phyloP scores from a whole-genome alignment of 225 moss, liverwort and hornwort species.

The Physcomitrellopsis africana region DNA sequence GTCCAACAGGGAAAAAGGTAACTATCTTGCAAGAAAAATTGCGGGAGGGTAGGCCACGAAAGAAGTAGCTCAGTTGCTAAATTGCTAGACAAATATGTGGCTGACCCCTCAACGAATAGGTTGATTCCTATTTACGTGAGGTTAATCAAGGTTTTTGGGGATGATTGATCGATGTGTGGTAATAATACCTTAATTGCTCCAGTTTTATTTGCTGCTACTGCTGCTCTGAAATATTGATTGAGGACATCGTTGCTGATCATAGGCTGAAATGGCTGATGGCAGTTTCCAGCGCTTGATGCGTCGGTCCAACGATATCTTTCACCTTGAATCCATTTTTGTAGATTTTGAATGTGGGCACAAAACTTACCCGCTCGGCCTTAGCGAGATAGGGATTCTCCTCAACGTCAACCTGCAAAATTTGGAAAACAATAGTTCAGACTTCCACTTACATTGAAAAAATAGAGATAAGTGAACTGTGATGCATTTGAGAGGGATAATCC shows the following conservation, averaged over 20 bases:
- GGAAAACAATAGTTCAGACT: neutral
- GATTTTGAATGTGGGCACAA: constrained; percentile 94
- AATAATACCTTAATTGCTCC: constrained; percentile 24
- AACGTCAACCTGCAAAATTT: constrained; percentile 74
- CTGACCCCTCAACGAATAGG: constrained; percentile 52
- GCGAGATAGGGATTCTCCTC: constrained; percentile 85
- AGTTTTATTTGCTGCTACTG: constrained; percentile 38
- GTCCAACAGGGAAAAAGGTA: constrained; percentile 33
- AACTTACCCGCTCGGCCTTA: constrained; percentile 79
- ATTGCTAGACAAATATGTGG: constrained; percentile 10
- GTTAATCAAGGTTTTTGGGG: constrained; percentile 23
- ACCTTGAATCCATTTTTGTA: constrained; percentile 94
- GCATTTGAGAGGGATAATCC: neutral
- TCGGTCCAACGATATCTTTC: constrained; percentile 79
- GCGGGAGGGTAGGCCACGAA: constrained; percentile 37
- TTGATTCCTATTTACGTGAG: constrained; percentile 45
- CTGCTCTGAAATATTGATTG: neutral
- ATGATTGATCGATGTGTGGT: constrained; percentile 20
- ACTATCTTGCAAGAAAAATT: constrained; percentile 36
- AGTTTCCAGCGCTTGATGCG: constrained; percentile 74
- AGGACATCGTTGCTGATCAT: constrained; percentile 23
- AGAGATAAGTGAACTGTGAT: neutral
- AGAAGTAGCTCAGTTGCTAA: constrained; percentile 25
- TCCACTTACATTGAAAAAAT: too few relatives aligned
- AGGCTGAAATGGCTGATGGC: constrained; percentile 76